Base-by-base conservation (phyloP, 805 yeast species). In the Saccharomycopsis capsularis region DNA sequence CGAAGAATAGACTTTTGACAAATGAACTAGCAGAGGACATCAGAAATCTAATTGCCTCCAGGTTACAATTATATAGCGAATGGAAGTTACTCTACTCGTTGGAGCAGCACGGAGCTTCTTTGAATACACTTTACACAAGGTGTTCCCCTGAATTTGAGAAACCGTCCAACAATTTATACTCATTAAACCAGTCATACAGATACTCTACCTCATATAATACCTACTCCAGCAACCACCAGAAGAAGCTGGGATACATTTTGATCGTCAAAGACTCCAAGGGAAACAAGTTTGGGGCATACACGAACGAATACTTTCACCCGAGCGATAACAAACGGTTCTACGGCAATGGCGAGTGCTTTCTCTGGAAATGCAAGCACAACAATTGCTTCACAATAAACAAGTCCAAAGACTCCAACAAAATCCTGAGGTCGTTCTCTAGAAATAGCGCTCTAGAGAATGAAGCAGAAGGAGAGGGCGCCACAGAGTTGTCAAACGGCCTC, bases 271-370 rank as follows among this genome's bases (percentile, higher is more conserved):
- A 93, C 60, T 67, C 73, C 13, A 65, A 72, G 18, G 77, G 77
- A 48, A 74, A 78, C 24, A 64, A 77, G 39, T 89, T 90, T 67
- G 97, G 97, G 0, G 82, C 87, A 13, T 90, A 78, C 62, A 56
- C 81, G 42, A 88, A 88, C 62, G 95, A 86, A 56, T 70, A 75
- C 47, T 72, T 85, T 51, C 79, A 76, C 51, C 75, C 81, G 50
- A 44, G 42, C 11, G 95, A 86, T 44, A 76, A 76, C 43, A 78
- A 78, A 58, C 72, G 86, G 50, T 91, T 81, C 66, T 85, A 82
- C 57, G 99, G 99, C 0, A 90, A 90, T 65, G 96, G 97, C 0
- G 96, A 91, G 63, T 89, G 98, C 60, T 90, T 93, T 58, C 70
- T 91, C 21, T 91, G 96, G 96, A 85, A 82, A 55, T 60, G 76